Conservation (phyloP, 2,329 filamentous ascomycete genomes). For the Neonectria neomacrospora region DNA sequence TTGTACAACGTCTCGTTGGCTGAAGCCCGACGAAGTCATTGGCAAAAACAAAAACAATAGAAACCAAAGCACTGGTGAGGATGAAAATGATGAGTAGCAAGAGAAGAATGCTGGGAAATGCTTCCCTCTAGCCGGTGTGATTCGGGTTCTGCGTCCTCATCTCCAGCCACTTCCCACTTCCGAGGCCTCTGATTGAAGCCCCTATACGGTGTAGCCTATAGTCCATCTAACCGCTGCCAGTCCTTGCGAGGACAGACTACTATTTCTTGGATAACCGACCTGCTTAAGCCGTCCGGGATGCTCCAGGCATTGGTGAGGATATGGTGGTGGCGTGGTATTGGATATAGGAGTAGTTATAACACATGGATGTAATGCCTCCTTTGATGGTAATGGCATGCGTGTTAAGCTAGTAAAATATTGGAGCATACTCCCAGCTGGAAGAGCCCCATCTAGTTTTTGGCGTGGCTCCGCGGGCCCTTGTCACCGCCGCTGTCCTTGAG, state of each 20-base stretch:
- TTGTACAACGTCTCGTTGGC: constrained; percentile 31
- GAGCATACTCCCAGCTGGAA: constrained; percentile 1
- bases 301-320: constrained; percentile 10
- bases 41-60: constrained; percentile 6
- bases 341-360: constrained; percentile 17
- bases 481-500: constrained; percentile 37
- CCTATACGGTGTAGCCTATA: constrained; percentile 5
- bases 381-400: constrained; percentile 12
- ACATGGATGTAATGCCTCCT: constrained; percentile 15
- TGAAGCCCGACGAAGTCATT: constrained; percentile 6
- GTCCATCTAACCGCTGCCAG: too few species aligned
- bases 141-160: constrained; percentile 15
- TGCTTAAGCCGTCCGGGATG: constrained; percentile 2
- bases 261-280: not conserved
- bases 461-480: not conserved
- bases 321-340: constrained; percentile 4
- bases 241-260: not conserved
- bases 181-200: not conserved
- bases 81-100: constrained; percentile 7
- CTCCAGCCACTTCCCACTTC: constrained; percentile 1
- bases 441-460: not conserved
- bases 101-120: constrained; percentile 5
- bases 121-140: constrained; percentile 8
- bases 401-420: constrained; percentile 19
- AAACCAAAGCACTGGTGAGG: constrained; percentile 3